Base-by-base conservation (phyloP, 2,329 filamentous ascomycete genomes). In the Davidsoniella neocaledoniae region DNA sequence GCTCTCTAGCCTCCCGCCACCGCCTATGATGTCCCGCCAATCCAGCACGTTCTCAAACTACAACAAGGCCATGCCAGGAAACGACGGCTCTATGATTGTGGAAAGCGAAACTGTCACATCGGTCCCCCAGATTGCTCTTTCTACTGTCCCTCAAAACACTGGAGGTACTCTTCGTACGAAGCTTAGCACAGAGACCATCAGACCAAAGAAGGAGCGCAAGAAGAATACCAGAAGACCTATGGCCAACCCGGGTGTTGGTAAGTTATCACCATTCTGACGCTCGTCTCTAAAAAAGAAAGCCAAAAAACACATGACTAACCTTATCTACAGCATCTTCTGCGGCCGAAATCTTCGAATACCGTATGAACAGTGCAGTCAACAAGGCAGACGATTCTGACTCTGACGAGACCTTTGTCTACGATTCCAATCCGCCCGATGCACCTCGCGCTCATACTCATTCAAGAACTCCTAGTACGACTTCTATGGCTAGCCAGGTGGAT, bases 321-420 rank as follows among this genome's bases (percentile, higher is more conserved):
- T 17, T 12, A 5, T 56, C 49, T 33, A 1, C 72, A 81, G 86
- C 81, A 53, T 91, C 87, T 14, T 94, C 88, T 53, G 96, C 96
- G 68, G 90, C 91, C 61, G 91, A 98, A 65, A 87, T 96, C 47
- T 98, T 98, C 62, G 91, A 96, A 68, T 87, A 88, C 57, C 94
- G 94, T 61, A 87, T 98, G 57, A 90, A 90, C 46, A 95, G 81
- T 62, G 90, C 90, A 7, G 87, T 98, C 48, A 90, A 96, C 62
- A 88, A 96, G 63, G 87, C 86, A 42, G 85, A 95, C 63, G 94
- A 90, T 10, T 95, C 90, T 5, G 91, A 98, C 63, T 96, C 90
- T 1, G 91, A 95, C 59, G 91, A 96, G 65, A 96, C 91, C 0
- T 98, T 96, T 64, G 91, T 98, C 14, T 98, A 98, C 66, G 91